These are phyloP conservation scores for Lithocarpus polystachyus DNA, from an alignment of 306 rosid species.

Conservation along the genomic window DNA sequence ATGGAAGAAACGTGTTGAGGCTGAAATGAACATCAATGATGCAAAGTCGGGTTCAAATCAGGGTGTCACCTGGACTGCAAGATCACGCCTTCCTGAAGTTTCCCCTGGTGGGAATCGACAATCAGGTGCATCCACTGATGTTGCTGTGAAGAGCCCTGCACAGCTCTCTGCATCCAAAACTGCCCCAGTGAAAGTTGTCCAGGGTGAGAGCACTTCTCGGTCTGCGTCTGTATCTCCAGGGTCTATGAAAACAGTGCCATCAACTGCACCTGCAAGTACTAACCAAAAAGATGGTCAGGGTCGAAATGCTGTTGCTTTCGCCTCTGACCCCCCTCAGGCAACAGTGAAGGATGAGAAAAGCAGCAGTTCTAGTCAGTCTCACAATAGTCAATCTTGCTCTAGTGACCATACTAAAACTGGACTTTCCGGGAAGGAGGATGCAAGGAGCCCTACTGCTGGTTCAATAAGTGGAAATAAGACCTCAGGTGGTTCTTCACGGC, in stretches of 20 bases:
- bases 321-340: slow-evolving; percentile 56
- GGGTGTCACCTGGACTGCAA: slow-evolving; percentile 60
- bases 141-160: slow-evolving; percentile 49
- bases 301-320: slow-evolving; percentile 38
- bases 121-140: slow-evolving; percentile 53
- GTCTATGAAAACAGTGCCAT: slow-evolving; percentile 42
- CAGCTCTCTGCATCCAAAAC: slow-evolving; percentile 50
- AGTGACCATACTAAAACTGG: slow-evolving; percentile 68
- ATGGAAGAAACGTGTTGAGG: slow-evolving; percentile 90
- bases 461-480: slow-evolving; percentile 51
- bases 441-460: slow-evolving; percentile 78
- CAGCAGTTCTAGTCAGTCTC: slow-evolving; percentile 91
- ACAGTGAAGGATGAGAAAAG: slow-evolving; percentile 75
- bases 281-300: slow-evolving; percentile 56
- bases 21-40: slow-evolving; percentile 79
- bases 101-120: slow-evolving; percentile 63
- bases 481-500: slow-evolving; percentile 50
- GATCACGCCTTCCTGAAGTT: slow-evolving; percentile 47
- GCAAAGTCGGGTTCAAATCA: slow-evolving; percentile 57
- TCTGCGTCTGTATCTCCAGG: slow-evolving; percentile 60
- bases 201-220: slow-evolving; percentile 51
- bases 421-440: slow-evolving; percentile 61
- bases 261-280: slow-evolving; percentile 34
- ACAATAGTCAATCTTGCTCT: slow-evolving; percentile 83
- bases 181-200: slow-evolving; percentile 49